Evolutionary conservation across 1,284 basidiomycete genomes (phyloP).

Genomic region (Ganoderma lucidum): DNA sequence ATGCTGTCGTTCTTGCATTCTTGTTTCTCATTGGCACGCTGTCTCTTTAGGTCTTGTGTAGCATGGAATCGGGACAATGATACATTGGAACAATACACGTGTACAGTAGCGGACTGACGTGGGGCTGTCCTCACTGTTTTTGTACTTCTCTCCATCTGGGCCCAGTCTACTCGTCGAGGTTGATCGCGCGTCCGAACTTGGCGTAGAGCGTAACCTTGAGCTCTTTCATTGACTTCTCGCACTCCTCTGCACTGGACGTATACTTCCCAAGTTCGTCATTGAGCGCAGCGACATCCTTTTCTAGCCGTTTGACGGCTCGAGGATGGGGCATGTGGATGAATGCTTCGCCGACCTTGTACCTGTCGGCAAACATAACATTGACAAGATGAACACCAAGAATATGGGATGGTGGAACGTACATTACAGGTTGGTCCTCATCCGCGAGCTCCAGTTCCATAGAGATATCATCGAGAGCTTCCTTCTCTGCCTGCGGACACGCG

Average conservation of each 20-base stretch:
- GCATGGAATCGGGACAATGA: slow-evolving; percentile 16
- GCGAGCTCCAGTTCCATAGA: slow-evolving; percentile 88
- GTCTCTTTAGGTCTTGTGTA: background rate
- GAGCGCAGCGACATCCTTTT: slow-evolving; percentile 71
- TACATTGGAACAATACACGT: slow-evolving; percentile 19
- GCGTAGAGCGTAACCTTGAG: slow-evolving; percentile 91
- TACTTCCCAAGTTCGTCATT: slow-evolving; percentile 67
- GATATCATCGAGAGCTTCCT: slow-evolving; percentile 92
- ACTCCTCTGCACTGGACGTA: slow-evolving; percentile 68
- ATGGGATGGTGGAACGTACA: slow-evolving; percentile 55
- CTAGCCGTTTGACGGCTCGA: slow-evolving; percentile 79
- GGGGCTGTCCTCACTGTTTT: background rate
- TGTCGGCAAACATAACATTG: slow-evolving; percentile 40
- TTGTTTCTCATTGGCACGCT: background rate
- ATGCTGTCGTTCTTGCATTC: background rate
- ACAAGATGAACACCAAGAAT: background rate
- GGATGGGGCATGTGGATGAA: slow-evolving; percentile 83
- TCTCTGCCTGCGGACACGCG: slow-evolving; percentile 74
- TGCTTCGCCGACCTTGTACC: slow-evolving; percentile 92
- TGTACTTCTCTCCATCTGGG: background rate
- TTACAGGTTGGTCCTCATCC: slow-evolving; percentile 82
- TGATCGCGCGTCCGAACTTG: slow-evolving; percentile 94
- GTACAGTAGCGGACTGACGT: slow-evolving; percentile 3
- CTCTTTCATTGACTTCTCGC: slow-evolving; percentile 87
- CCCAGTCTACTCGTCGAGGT: slow-evolving; percentile 73